phyloP scores from a whole-genome alignment of 2,329 filamentous ascomycete species.

The Hypoxylon sp. region DNA sequence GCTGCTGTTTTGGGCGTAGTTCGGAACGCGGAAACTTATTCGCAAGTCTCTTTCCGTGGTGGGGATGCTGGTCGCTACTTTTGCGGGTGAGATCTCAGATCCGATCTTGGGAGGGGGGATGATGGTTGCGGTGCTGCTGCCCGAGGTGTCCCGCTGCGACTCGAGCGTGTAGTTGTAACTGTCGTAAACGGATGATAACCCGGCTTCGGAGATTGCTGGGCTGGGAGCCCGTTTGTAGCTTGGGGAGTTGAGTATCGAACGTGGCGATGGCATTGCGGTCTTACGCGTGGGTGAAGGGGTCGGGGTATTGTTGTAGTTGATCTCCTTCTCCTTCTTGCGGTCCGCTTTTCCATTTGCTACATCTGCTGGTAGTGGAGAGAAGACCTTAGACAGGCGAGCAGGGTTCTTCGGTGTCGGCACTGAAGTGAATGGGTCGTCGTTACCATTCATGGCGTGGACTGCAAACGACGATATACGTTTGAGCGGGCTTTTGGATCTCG shows the following conservation, averaged over 20 bases:
- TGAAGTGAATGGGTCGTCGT: constrained; percentile 51
- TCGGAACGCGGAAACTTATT: constrained; percentile 25
- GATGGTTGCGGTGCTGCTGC: constrained; percentile 19
- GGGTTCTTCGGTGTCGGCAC: constrained; percentile 39
- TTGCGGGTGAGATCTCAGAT: constrained; percentile 13
- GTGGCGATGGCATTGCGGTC: constrained; percentile 45
- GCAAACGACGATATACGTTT: constrained; percentile 37
- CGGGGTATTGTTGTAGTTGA: constrained; percentile 33
- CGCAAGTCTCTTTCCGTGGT: constrained; percentile 27
- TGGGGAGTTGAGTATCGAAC: constrained; percentile 49
- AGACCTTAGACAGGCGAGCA: constrained; percentile 50
- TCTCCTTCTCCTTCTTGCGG: constrained; percentile 14
- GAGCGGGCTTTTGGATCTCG: not conserved
- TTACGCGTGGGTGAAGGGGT: constrained; percentile 45
- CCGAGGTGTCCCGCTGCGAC: not conserved
- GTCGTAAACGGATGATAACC: constrained; percentile 53
- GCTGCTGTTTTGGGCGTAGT: constrained; percentile 1
- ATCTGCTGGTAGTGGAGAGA: constrained; percentile 48
- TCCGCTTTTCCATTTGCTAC: constrained; percentile 16
- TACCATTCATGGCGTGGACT: constrained; percentile 31
- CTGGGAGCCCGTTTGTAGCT: constrained; percentile 40
- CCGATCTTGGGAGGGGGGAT: constrained; percentile 1
- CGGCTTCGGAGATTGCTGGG: constrained; percentile 48
- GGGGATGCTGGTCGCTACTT: not conserved
- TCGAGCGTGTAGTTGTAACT: constrained; percentile 47